Conservation (phyloP, 106 monocot genomes). For the Narthecium ossifragum region DNA sequence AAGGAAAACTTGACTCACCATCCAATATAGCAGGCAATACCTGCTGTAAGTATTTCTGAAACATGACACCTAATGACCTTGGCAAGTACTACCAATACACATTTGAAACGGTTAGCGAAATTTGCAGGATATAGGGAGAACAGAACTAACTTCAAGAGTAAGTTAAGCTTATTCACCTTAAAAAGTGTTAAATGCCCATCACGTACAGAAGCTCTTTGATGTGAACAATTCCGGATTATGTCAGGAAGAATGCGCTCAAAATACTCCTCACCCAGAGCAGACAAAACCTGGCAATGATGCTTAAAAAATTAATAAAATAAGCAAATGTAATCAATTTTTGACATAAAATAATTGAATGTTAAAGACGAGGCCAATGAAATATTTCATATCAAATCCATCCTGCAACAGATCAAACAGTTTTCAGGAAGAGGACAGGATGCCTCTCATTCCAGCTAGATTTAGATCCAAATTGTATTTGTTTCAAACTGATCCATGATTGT, state of each 20-base stretch:
- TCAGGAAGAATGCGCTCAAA: conserved; percentile 91
- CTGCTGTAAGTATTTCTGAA: conserved; percentile 87
- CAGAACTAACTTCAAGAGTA: neutral
- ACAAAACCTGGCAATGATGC: conserved; percentile 51
- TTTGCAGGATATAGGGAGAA: neutral
- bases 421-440: no score
- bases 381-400: no score
- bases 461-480: no score
- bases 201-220: conserved; percentile 88
- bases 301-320: neutral
- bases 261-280: conserved; percentile 96
- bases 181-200: conserved; percentile 93
- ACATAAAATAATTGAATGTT: neutral
- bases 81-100: conserved; percentile 70
- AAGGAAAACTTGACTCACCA: conserved; percentile 39
- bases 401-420: no score
- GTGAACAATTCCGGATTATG: conserved; percentile 86
- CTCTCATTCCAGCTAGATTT: no score
- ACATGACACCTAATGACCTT: conserved; percentile 82
- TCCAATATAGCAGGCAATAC: conserved; percentile 95
- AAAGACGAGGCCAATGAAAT: no score
- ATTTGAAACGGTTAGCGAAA: conserved; percentile 14
- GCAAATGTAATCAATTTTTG: neutral
- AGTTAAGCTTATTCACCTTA: conserved; percentile 36
- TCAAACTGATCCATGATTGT: no score